Base-by-base conservation (phyloP, 2,329 filamentous ascomycete species). In the Xylariaceae sp. region DNA sequence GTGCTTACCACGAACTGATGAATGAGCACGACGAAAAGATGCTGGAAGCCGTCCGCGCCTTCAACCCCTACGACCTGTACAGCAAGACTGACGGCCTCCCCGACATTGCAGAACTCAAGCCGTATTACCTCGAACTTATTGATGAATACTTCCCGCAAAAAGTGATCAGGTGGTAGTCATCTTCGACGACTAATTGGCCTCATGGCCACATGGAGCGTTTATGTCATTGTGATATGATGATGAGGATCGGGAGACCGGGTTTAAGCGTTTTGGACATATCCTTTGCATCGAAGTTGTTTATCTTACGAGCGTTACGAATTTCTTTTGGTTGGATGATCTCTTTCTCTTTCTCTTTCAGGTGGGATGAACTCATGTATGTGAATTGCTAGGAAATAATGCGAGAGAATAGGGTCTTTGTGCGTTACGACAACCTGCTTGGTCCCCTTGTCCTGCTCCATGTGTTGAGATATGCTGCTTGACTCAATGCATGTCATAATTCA, bases 51-150 rank as follows among this genome's bases (percentile, higher is more conserved):
- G 91, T 95, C 53, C 82, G 84, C 73, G 90, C 89, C 0, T 96
- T 96, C 76, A 96, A 96, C 73, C 90, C 91, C 0, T 96, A 96
- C 69, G 92, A 96, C 72, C 72, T 96, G 55, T 96, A 96, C 78
- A 93, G 88, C 78, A 96, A 96, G 85, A 92, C 87, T 67, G 91
- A 96, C 69, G 89, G 85, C 23, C 80, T 91, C 18, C 91, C 90
- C 1, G 86, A 83, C 59, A 83, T 87, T 0, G 88, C 91, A 70
- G 84, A 89, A 68, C 78, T 96, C 59, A 95, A 93, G 83, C 84
- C 84, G 4, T 91, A 90, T 74, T 91, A 91, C 71, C 70, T 88
- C 64, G 87, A 87, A 60, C 79, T 91, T 56, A 90, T 92, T 64
- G 82, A 90, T 64, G 88, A 90, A 74, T 90, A 82, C 75, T 89